Evolutionary conservation across 164 flowering plant genomes (phyloP).

Genomic region (Taxillus chinensis): DNA sequence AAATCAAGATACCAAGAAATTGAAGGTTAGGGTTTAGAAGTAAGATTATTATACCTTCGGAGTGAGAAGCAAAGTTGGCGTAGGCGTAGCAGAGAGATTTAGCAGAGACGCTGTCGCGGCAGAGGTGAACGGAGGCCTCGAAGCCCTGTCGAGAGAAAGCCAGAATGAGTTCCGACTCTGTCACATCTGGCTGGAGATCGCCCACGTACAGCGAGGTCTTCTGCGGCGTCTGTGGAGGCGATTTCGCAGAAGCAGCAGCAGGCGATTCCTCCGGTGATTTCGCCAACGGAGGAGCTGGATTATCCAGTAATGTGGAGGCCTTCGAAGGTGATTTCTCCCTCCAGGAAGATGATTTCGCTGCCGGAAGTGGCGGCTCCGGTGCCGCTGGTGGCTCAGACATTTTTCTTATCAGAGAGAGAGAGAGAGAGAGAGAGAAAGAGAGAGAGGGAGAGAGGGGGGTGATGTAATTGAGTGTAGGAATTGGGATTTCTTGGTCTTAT

Average conservation of each 20-base stretch:
- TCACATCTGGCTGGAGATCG: constrained; percentile 26
- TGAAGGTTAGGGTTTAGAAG: not conserved
- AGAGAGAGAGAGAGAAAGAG: not conserved
- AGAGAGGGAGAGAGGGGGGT: constrained; percentile 8
- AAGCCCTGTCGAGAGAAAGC: constrained; percentile 6
- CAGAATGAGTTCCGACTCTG: constrained; percentile 15
- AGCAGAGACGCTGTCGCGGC: constrained; percentile 15
- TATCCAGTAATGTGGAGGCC: too few species aligned
- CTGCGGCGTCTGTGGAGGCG: constrained; percentile 2
- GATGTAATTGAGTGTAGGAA: not conserved
- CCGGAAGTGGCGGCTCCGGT: not conserved
- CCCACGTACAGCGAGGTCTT: constrained; percentile 30
- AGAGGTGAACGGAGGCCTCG: constrained; percentile 15
- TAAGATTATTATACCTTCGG: constrained; percentile 13
- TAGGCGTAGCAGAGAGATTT: constrained; percentile 34
- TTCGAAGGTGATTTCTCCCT: too few species aligned
- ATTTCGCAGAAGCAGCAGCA: not conserved
- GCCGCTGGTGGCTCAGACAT: not conserved
- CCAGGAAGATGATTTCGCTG: not conserved
- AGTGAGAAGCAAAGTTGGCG: constrained; percentile 23
- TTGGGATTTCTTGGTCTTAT: too few species aligned
- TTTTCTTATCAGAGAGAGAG: not conserved
- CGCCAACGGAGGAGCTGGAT: too few species aligned
- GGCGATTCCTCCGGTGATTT: too few species aligned
- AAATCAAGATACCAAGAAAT: not conserved